These are phyloP conservation scores for Sporopachydermia lactativora DNA, from an alignment of 805 yeast species.

Conservation along the genomic window DNA sequence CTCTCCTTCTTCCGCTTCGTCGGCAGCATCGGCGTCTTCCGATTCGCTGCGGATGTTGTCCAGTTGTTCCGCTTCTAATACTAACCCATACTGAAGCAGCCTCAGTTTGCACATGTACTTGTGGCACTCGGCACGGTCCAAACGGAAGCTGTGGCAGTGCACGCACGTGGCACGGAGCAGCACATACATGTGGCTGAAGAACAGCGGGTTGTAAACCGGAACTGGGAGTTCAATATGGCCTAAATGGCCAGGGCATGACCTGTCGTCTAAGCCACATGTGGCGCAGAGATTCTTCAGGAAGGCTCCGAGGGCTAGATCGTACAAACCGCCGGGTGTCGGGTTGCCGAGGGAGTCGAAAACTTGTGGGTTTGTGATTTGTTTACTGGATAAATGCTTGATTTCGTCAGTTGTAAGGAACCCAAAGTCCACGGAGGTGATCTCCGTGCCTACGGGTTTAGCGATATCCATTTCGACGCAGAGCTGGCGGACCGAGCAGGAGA, in stretches of 20 bases:
- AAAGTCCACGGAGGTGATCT: slow-evolving; percentile 84
- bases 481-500: too few relatives aligned
- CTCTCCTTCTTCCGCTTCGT: slow-evolving; percentile 28
- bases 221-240: slow-evolving; percentile 96
- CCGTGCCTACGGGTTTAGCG: slow-evolving; percentile 92
- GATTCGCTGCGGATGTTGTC: slow-evolving; percentile 38
- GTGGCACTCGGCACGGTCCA: slow-evolving; percentile 57
- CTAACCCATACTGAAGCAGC: slow-evolving; percentile 77
- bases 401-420: slow-evolving; percentile 73
- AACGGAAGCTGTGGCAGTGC: slow-evolving; percentile 77
- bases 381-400: slow-evolving; percentile 76
- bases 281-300: slow-evolving; percentile 79
- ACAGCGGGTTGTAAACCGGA: slow-evolving; percentile 89
- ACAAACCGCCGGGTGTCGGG: slow-evolving; percentile 86
- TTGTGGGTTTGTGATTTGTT: slow-evolving; percentile 88
- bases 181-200: slow-evolving; percentile 82
- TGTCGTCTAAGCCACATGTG: slow-evolving; percentile 92
- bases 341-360: slow-evolving; percentile 96
- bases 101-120: slow-evolving; percentile 63
- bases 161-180: slow-evolving; percentile 76
- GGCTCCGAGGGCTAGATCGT: slow-evolving; percentile 93
- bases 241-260: slow-evolving; percentile 94
- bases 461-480: too few relatives aligned
- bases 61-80: slow-evolving; percentile 61
- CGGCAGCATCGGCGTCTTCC: slow-evolving; percentile 20